Evolutionary conservation across 176 grass and related monocot species (phyloP).

Genomic region (Zoysia japonica): DNA sequence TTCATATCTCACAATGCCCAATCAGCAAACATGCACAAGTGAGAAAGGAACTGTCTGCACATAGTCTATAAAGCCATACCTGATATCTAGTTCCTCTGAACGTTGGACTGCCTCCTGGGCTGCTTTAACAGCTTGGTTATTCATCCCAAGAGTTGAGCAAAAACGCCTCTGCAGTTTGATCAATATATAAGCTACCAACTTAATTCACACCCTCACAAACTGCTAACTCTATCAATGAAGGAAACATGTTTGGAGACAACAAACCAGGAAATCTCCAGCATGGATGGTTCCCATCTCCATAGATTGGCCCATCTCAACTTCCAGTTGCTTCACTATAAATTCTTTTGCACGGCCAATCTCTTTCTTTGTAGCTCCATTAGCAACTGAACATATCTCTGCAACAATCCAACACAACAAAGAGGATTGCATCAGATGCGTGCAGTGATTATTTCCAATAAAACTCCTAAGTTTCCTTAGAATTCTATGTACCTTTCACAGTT

Average conservation of each 20-base stretch:
- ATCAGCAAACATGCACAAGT: slow-evolving; percentile 12
- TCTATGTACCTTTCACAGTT: slow-evolving; percentile 71
- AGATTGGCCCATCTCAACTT: slow-evolving; percentile 94
- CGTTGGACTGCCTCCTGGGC: slow-evolving; percentile 81
- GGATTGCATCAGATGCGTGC: slow-evolving; percentile 2
- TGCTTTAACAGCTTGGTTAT: slow-evolving; percentile 85
- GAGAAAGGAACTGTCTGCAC: background rate
- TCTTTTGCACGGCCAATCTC: slow-evolving; percentile 92
- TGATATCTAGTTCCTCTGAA: slow-evolving; percentile 87
- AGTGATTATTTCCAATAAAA: background rate
- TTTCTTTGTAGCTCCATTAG: slow-evolving; percentile 94
- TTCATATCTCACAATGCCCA: slow-evolving; percentile 8
- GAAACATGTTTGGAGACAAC: slow-evolving; percentile 25
- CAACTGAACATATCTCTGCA: slow-evolving; percentile 85
- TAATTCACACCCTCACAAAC: background rate
- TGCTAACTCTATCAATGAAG: background rate
- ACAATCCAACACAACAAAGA: slow-evolving; percentile 9
- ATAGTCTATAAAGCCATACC: slow-evolving; percentile 44
- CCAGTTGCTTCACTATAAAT: slow-evolving; percentile 85
- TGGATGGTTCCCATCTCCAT: slow-evolving; percentile 98
- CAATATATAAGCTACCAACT: slow-evolving; percentile 29
- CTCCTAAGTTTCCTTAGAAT: background rate
- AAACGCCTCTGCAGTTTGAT: slow-evolving; percentile 71
- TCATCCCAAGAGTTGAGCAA: slow-evolving; percentile 90
- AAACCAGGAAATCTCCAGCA: slow-evolving; percentile 82